Percentiles rank a stretch among this genome's conserved stretches.
phyloP scores from a whole-genome alignment of 257 asterid species.

The Solanum tarijense region DNA sequence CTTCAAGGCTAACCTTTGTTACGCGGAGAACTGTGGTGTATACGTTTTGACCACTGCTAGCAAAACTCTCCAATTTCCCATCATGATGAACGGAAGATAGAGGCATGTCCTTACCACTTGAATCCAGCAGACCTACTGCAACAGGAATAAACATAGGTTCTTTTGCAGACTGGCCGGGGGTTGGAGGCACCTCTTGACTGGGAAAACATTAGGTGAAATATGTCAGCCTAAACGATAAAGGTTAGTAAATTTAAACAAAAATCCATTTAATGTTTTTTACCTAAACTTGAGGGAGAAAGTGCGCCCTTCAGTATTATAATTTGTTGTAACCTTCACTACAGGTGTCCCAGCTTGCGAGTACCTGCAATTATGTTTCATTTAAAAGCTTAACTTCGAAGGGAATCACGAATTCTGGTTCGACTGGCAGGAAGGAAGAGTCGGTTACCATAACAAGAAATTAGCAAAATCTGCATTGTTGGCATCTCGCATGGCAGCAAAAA shows the following conservation, averaged over 20 bases:
- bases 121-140: slow-evolving; percentile 58
- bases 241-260: not conserved
- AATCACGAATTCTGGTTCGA: slow-evolving; percentile 1
- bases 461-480: slow-evolving; percentile 79
- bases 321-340: slow-evolving; percentile 47
- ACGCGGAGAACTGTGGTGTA: slow-evolving; percentile 53
- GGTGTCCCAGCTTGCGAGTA: slow-evolving; percentile 99
- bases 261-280: slow-evolving; percentile 19
- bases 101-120: slow-evolving; percentile 62
- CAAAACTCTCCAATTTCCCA: slow-evolving; percentile 39
- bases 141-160: slow-evolving; percentile 86
- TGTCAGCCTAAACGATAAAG: not conserved
- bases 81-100: slow-evolving; percentile 41
- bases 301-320: slow-evolving; percentile 45
- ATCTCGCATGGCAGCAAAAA: slow-evolving; percentile 95
- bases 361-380: slow-evolving; percentile 36
- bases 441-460: slow-evolving; percentile 81
- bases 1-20: slow-evolving; percentile 43
- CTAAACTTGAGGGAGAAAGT: slow-evolving; percentile 77
- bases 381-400: not conserved
- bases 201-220: slow-evolving; percentile 7
- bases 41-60: slow-evolving; percentile 25
- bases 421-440: not conserved
- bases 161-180: slow-evolving; percentile 80
- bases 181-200: slow-evolving; percentile 95